Percentiles rank a stretch among this genome's conserved stretches.
Conservation (phyloP, 352 stramenopile species). For the Aphanomyces astaci region DNA sequence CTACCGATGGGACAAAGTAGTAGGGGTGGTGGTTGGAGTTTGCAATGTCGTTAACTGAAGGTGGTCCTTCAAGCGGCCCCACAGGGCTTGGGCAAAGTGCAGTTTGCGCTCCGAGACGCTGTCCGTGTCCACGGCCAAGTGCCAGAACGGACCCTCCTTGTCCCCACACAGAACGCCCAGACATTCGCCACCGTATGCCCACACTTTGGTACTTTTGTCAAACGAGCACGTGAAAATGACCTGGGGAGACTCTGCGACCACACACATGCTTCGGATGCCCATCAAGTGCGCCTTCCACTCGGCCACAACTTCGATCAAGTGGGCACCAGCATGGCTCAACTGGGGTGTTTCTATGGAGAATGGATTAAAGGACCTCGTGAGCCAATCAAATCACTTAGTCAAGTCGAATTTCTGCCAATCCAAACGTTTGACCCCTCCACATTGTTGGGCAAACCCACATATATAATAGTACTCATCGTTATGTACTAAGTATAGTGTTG, state of each 20-base stretch:
- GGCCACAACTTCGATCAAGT: slow-evolving; percentile 31
- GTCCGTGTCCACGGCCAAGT: slow-evolving; percentile 42
- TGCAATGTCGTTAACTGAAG: slow-evolving; percentile 46
- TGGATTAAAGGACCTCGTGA: too few species aligned
- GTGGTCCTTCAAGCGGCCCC: slow-evolving; percentile 41
- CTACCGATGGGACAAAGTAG: too few species aligned
- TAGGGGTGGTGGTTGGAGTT: too few species aligned
- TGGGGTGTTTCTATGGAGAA: too few species aligned
- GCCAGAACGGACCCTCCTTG: slow-evolving; percentile 26
- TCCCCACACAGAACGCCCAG: slow-evolving; percentile 33
- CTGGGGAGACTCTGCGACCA: slow-evolving; percentile 53
- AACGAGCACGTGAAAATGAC: slow-evolving; percentile 54
- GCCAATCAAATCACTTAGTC: too few species aligned
- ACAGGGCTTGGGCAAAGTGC: slow-evolving; percentile 47
- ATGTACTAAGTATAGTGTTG: too few species aligned
- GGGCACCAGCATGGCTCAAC: too few species aligned
- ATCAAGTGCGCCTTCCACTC: slow-evolving; percentile 51
- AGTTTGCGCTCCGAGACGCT: slow-evolving; percentile 34
- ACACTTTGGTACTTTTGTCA: slow-evolving; percentile 54
- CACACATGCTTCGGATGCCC: slow-evolving; percentile 38
- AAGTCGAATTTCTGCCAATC: too few species aligned
- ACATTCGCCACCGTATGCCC: slow-evolving; percentile 39
- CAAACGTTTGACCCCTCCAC: too few species aligned
- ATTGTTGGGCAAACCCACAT: too few species aligned
- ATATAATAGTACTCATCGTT: too few species aligned